Conservation (phyloP, 129 eudicot genomes). For the Kitagawia praeruptora region DNA sequence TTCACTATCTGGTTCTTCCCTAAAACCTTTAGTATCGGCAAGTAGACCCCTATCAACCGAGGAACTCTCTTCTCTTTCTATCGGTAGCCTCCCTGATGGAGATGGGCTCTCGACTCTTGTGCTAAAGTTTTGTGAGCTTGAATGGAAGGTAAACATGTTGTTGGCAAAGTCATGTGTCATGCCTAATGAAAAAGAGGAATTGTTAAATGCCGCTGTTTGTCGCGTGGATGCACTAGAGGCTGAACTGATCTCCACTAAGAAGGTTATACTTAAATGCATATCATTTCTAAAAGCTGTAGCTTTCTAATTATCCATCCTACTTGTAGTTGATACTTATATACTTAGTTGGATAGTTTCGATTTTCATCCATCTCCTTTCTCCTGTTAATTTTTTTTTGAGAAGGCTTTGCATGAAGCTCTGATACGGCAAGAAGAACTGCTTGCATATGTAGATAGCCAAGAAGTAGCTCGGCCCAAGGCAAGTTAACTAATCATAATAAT, state of each 20-base stretch:
- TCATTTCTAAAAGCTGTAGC: too few species aligned
- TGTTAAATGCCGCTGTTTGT: constrained; percentile 34
- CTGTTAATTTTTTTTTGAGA: neutral
- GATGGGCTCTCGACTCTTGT: constrained; percentile 18
- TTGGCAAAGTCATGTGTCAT: constrained; percentile 18
- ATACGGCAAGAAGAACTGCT: constrained; percentile 47
- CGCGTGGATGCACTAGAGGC: constrained; percentile 47
- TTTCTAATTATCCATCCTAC: neutral
- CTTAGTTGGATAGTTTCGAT: neutral
- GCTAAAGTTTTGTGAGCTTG: constrained; percentile 26
- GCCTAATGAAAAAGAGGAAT: constrained; percentile 36
- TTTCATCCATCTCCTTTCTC: neutral
- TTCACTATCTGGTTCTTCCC: too few species aligned
- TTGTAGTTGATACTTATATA: too few species aligned
- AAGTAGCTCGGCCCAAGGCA: constrained; percentile 26
- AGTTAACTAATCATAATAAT: constrained; percentile 1
- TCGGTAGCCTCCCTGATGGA: too few species aligned
- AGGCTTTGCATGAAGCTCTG: constrained; percentile 51
- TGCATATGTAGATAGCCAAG: constrained; percentile 33
- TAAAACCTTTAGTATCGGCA: too few species aligned
- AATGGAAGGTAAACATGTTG: constrained; percentile 23
- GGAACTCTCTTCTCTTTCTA: too few species aligned
- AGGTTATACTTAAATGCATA: constrained; percentile 15
- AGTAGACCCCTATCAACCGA: too few species aligned
- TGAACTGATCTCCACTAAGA: too few species aligned